phyloP scores from a whole-genome alignment of 169 alveolate genomes.

The Cryptosporidium parvum region DNA sequence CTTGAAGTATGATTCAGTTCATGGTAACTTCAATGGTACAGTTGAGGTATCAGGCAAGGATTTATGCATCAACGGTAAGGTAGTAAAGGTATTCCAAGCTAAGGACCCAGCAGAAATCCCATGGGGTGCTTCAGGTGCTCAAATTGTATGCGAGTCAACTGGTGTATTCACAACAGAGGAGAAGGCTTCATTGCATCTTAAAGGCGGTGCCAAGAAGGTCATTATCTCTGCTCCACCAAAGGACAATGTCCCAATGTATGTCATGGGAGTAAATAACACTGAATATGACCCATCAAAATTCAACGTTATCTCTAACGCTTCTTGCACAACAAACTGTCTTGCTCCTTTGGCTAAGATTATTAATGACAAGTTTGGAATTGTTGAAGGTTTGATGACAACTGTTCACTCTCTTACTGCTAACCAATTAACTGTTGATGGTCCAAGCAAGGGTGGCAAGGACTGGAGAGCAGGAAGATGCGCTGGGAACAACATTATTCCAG shows the following conservation, averaged over 20 bases:
- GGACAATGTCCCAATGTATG: constrained; percentile 97
- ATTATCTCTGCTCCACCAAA: constrained; percentile 99
- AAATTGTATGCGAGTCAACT: constrained; percentile 97
- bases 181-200: constrained; percentile 93
- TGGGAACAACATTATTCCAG: constrained; percentile 97
- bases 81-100: constrained; percentile 88
- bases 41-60: constrained; percentile 85
- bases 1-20: constrained; percentile 97
- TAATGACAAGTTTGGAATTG: constrained; percentile 97
- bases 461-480: constrained; percentile 99
- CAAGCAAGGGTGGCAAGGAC: constrained; percentile 99
- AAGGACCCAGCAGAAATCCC: constrained; percentile 95
- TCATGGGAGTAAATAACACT: constrained; percentile 97
- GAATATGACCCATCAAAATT: constrained; percentile 88
- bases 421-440: constrained; percentile 99
- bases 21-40: constrained; percentile 90
- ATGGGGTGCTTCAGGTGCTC: constrained; percentile 97
- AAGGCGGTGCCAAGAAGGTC: constrained; percentile 98
- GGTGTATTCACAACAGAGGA: constrained; percentile 97
- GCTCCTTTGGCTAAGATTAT: constrained; percentile 99
- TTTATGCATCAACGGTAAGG: constrained; percentile 88
- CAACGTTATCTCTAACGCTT: constrained; percentile 97
- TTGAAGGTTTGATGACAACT: constrained; percentile 99
- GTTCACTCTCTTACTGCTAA: constrained; percentile 99
- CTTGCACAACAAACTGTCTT: constrained; percentile 99